phyloP scores from a whole-genome alignment of 148 eudicot genomes.

The Rhododendron williamsianum region DNA sequence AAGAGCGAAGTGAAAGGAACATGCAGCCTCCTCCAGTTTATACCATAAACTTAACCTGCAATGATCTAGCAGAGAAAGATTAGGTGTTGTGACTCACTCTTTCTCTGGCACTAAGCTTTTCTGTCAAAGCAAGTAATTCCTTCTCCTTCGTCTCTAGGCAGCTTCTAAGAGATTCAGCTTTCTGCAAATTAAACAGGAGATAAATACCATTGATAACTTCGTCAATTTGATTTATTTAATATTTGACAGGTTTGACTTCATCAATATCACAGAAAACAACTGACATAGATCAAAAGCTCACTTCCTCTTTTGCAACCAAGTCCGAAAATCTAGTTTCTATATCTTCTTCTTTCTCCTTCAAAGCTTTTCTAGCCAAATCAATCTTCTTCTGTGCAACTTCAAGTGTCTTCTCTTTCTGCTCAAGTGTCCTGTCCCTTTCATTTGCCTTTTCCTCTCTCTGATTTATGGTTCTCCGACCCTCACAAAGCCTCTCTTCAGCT shows the following conservation, averaged over 20 bases:
- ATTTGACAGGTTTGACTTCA: background rate
- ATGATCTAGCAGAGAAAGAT: background rate
- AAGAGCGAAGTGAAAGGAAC: background rate
- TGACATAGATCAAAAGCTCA: conserved; percentile 18
- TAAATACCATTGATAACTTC: background rate
- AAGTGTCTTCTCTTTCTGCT: conserved; percentile 53
- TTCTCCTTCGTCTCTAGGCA: conserved; percentile 58
- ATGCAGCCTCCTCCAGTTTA: background rate
- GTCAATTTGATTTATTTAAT: background rate
- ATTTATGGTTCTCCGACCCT: conserved; percentile 49
- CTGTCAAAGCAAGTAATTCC: conserved; percentile 48
- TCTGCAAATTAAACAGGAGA: conserved; percentile 37
- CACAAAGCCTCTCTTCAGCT: conserved; percentile 62
- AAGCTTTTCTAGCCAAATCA: conserved; percentile 36
- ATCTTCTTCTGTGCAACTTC: conserved; percentile 51
- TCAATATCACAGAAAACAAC: background rate
- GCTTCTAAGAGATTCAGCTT: conserved; percentile 43
- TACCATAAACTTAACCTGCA: background rate
- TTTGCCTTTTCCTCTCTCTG: conserved; percentile 63
- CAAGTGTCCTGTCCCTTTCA: conserved; percentile 40
- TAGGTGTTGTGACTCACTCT: conserved; percentile 42
- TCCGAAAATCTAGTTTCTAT: conserved; percentile 42
- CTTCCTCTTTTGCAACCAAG: conserved; percentile 60
- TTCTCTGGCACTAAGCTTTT: conserved; percentile 65
- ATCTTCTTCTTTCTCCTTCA: conserved; percentile 55